Conservation (phyloP, 345 rosid genomes). For the Arabis hirsuta region DNA sequence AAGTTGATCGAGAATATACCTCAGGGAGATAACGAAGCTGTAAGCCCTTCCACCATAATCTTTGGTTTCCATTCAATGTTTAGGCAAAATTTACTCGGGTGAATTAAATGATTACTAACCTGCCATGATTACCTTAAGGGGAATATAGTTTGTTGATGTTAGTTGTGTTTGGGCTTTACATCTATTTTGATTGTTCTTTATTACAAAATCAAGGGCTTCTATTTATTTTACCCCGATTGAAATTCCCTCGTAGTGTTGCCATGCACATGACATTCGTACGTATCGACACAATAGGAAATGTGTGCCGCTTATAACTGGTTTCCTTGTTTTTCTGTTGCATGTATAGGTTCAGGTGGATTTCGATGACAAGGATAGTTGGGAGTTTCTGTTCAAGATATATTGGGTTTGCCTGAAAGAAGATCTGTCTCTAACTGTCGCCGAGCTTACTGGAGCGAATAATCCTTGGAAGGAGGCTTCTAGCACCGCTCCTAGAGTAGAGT, state of each 20-base stretch:
- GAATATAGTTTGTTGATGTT: slow-evolving; percentile 26
- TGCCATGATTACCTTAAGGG: slow-evolving; percentile 13
- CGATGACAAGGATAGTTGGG: slow-evolving; percentile 97
- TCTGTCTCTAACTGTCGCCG: slow-evolving; percentile 66
- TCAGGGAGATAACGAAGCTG: slow-evolving; percentile 63
- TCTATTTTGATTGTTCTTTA: slow-evolving; percentile 18
- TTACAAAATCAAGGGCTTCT: slow-evolving; percentile 1
- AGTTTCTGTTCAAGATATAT: slow-evolving; percentile 93
- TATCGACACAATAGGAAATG: slow-evolving; percentile 20
- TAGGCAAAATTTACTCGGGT: not conserved
- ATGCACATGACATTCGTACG: slow-evolving; percentile 18
- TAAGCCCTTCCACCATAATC: slow-evolving; percentile 44
- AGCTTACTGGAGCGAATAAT: slow-evolving; percentile 76
- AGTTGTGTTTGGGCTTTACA: slow-evolving; percentile 22
- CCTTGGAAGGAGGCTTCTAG: slow-evolving; percentile 68
- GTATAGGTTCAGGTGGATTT: slow-evolving; percentile 93
- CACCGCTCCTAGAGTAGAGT: slow-evolving; percentile 41
- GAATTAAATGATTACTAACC: slow-evolving; percentile 3
- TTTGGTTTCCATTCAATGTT: slow-evolving; percentile 17
- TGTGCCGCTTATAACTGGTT: slow-evolving; percentile 12
- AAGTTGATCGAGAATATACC: slow-evolving; percentile 80
- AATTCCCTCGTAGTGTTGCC: slow-evolving; percentile 20
- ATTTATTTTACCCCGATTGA: not conserved
- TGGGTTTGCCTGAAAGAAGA: slow-evolving; percentile 80
- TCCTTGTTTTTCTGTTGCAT: slow-evolving; percentile 25